Conservation (phyloP, 768 basidiomycete species). For the Piloderma croceum region DNA sequence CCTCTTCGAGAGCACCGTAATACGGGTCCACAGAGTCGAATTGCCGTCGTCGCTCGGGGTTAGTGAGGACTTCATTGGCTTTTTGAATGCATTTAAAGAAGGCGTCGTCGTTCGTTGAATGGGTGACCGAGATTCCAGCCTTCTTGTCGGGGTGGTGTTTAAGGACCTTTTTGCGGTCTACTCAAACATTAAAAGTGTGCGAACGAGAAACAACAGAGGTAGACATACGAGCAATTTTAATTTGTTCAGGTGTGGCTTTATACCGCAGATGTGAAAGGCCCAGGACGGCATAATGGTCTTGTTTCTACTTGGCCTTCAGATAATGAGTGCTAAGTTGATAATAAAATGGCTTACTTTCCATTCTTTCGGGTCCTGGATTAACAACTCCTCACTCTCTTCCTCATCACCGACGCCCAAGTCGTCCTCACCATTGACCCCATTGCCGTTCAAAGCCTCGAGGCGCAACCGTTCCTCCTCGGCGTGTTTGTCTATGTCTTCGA, state of each 20-base stretch:
- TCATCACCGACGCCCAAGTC: constrained; percentile 94
- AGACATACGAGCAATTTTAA: constrained; percentile 89
- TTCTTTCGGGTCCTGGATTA: constrained; percentile 88
- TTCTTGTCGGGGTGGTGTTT: constrained; percentile 99
- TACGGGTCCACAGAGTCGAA: constrained; percentile 94
- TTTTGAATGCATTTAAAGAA: constrained; percentile 99
- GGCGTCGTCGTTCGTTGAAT: constrained; percentile 89
- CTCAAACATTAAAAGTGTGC: constrained; percentile 1
- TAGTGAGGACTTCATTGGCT: constrained; percentile 88
- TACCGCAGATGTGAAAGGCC: constrained; percentile 88
- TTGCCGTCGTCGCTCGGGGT: constrained; percentile 83
- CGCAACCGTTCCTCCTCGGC: constrained; percentile 49
- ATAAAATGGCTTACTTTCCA: constrained; percentile 58
- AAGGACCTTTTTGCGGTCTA: constrained; percentile 98
- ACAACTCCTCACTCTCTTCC: constrained; percentile 63
- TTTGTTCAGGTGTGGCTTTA: constrained; percentile 84
- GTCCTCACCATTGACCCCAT: constrained; percentile 46
- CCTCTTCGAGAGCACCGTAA: constrained; percentile 68
- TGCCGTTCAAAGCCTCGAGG: constrained; percentile 44
- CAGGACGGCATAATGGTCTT: constrained; percentile 97
- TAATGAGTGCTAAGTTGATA: background rate
- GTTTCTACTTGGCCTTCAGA: constrained; percentile 53
- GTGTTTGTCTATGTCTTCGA: constrained; percentile 76
- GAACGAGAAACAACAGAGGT: background rate
- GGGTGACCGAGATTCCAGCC: constrained; percentile 46